Conservation (phyloP, 192 early-diverging fungal genomes). For the Geranomyces variabilis region DNA sequence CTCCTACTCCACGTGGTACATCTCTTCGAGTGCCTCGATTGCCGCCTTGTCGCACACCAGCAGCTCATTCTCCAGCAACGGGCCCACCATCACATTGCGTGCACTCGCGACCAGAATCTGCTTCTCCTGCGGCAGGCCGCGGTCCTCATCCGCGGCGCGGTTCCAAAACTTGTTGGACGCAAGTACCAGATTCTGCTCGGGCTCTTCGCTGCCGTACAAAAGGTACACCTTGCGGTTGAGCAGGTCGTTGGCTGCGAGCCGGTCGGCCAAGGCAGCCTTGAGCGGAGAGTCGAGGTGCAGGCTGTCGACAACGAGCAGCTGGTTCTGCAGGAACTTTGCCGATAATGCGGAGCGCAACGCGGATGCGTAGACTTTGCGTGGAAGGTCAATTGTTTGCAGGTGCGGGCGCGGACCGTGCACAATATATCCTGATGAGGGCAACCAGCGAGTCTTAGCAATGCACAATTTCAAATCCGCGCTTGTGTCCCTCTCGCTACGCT, state of each 20-base stretch:
- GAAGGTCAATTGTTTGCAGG: slow-evolving; percentile 79
- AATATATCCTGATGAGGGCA: slow-evolving; percentile 44
- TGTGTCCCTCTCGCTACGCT: neutral
- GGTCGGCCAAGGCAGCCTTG: slow-evolving; percentile 32
- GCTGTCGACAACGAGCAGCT: slow-evolving; percentile 80
- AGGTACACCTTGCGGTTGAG: slow-evolving; percentile 44
- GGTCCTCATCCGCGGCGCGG: neutral
- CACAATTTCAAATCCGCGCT: neutral
- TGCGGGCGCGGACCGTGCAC: slow-evolving; percentile 89
- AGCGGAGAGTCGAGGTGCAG: slow-evolving; percentile 18
- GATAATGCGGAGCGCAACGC: slow-evolving; percentile 84
- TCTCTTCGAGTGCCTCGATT: slow-evolving; percentile 54
- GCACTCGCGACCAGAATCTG: slow-evolving; percentile 43
- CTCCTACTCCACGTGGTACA: slow-evolving; percentile 41
- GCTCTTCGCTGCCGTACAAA: slow-evolving; percentile 48
- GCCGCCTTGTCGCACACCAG: slow-evolving; percentile 58
- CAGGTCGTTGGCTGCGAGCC: slow-evolving; percentile 38
- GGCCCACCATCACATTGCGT: slow-evolving; percentile 36
- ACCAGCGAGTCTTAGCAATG: too few species aligned
- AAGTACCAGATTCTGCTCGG: slow-evolving; percentile 26
- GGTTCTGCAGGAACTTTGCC: slow-evolving; percentile 87
- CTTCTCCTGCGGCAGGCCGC: slow-evolving; percentile 30
- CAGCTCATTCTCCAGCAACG: slow-evolving; percentile 51
- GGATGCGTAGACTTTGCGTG: slow-evolving; percentile 82
- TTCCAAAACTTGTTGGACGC: slow-evolving; percentile 41